A percentile compares a stretch with the other conserved stretches of the same genome.
These are phyloP conservation scores for Penicillium crustosum DNA, from an alignment of 2,329 filamentous ascomycete species.

Conservation along the genomic window DNA sequence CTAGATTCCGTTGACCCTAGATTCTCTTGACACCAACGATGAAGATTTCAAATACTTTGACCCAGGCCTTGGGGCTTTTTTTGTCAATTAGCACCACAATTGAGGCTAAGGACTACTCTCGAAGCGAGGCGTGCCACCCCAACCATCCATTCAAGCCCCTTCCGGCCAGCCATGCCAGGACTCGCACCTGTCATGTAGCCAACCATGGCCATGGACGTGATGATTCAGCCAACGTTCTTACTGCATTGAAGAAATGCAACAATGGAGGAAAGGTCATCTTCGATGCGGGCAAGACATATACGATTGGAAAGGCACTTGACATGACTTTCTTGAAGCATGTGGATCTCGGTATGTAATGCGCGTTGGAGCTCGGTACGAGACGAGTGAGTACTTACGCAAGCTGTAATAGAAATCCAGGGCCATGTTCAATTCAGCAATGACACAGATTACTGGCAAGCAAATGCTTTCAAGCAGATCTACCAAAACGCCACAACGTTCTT, in stretches of 20 bases:
- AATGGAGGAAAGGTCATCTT: slow-evolving; percentile 63
- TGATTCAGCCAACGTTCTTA: slow-evolving; percentile 54
- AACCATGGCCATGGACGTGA: slow-evolving; percentile 39
- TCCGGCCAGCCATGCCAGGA: slow-evolving; percentile 26
- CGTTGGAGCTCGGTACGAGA: not conserved
- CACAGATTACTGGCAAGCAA: slow-evolving; percentile 66
- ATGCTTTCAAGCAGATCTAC: slow-evolving; percentile 63
- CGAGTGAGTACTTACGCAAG: not conserved
- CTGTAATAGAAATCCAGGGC: slow-evolving; percentile 54
- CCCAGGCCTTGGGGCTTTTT: slow-evolving; percentile 23
- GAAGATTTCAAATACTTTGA: slow-evolving; percentile 28
- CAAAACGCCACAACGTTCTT: slow-evolving; percentile 69
- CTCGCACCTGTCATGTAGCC: slow-evolving; percentile 32
- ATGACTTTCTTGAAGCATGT: slow-evolving; percentile 64
- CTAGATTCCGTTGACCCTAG: not conserved
- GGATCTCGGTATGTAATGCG: slow-evolving; percentile 54
- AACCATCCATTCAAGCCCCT: slow-evolving; percentile 33
- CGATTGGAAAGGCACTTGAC: slow-evolving; percentile 63
- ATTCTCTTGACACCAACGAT: slow-evolving; percentile 16
- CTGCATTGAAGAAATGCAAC: slow-evolving; percentile 60
- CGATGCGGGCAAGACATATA: slow-evolving; percentile 56
- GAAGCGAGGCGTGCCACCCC: slow-evolving; percentile 30
- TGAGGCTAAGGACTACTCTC: slow-evolving; percentile 19
- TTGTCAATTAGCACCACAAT: slow-evolving; percentile 21
- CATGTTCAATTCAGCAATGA: slow-evolving; percentile 65